Evolutionary conservation across 495 filamentous ascomycete genomes (phyloP).

Genomic region (Sporormia fimetaria): DNA sequence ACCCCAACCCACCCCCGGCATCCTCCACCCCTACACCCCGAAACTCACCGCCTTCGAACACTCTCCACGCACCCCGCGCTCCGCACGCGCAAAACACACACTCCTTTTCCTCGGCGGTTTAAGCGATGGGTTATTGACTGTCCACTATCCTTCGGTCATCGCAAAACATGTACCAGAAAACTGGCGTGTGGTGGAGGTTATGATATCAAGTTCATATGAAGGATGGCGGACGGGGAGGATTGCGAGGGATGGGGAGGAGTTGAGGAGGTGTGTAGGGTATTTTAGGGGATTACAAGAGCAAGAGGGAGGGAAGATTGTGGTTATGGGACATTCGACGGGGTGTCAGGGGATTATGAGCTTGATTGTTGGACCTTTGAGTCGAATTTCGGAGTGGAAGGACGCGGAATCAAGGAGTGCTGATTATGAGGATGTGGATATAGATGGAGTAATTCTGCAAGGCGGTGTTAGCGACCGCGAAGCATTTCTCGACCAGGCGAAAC

Average conservation of each 20-base stretch:
- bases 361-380: no score
- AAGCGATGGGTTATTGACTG: conserved; percentile 63
- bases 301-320: conserved; percentile 49
- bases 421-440: conserved; percentile 39
- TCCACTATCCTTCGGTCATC: conserved; percentile 48
- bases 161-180: conserved; percentile 46
- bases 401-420: no score
- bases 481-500: conserved; percentile 33
- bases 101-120: conserved; percentile 80
- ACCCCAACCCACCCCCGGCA: no score
- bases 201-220: conserved; percentile 53
- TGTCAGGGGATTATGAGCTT: conserved; percentile 83
- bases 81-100: conserved; percentile 40
- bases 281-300: conserved; percentile 36
- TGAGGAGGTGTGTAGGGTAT: conserved; percentile 60
- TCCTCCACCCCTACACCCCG: conserved; percentile 49
- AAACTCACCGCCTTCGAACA: conserved; percentile 51
- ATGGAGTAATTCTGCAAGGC: conserved; percentile 77
- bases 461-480: conserved; percentile 69
- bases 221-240: conserved; percentile 66
- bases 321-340: conserved; percentile 83
- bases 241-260: conserved; percentile 58
- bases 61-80: conserved; percentile 24
- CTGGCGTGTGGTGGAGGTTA: conserved; percentile 52
- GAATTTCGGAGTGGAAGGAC: no score